Percentiles rank a stretch among this genome's conserved stretches.
These are phyloP conservation scores for Chrysanthemum makinoi DNA, from an alignment of 129 eudicot species.

Conservation along the genomic window DNA sequence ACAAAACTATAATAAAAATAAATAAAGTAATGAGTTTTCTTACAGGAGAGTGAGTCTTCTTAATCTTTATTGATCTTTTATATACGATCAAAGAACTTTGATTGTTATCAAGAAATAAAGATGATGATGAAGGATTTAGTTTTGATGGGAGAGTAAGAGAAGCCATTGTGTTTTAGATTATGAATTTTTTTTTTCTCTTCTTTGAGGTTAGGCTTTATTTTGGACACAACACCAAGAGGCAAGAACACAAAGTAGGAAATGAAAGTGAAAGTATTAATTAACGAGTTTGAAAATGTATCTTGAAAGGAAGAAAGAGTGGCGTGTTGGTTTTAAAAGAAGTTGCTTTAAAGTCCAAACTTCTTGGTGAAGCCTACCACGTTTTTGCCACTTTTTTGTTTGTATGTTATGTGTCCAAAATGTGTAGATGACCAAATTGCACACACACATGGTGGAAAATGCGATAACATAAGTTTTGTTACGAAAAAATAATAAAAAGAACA, in stretches of 20 bases:
- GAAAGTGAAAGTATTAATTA: neutral
- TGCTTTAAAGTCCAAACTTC: constrained; percentile 28
- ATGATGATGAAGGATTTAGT: constrained; percentile 32
- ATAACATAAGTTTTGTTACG: neutral
- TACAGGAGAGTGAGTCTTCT: constrained; percentile 59
- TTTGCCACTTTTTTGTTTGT: neutral
- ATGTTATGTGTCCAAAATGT: neutral
- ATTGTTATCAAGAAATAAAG: constrained; percentile 29
- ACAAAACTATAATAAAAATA: neutral
- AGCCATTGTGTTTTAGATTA: constrained; percentile 34
- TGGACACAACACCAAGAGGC: constrained; percentile 17
- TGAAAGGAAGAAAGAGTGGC: constrained; percentile 18
- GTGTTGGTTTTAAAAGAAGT: constrained; percentile 28
- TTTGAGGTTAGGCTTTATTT: neutral
- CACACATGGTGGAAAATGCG: neutral
- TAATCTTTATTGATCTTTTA: constrained; percentile 38
- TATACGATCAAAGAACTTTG: constrained; percentile 29
- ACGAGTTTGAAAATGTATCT: constrained; percentile 5
- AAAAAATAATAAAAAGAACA: too few relatives aligned
- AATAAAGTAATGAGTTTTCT: neutral
- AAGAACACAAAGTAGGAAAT: constrained; percentile 10
- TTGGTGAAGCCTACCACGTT: constrained; percentile 20
- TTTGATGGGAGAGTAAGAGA: constrained; percentile 52
- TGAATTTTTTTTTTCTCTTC: neutral
- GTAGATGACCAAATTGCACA: neutral